Conservation (phyloP, 176 grass and related monocot genomes). For the Zizania latifolia region DNA sequence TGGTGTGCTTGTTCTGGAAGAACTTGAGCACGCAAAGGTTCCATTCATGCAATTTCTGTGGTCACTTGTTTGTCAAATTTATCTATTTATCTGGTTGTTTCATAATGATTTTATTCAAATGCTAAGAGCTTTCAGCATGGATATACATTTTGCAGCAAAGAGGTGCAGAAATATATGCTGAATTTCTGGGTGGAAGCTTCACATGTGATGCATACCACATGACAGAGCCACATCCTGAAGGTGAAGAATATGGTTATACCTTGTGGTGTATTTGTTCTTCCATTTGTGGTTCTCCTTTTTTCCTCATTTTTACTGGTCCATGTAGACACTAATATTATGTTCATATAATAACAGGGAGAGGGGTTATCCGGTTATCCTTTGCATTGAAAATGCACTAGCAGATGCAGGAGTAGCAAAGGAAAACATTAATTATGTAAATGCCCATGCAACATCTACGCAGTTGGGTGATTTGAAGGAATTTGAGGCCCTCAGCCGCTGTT, state of each 20-base stretch:
- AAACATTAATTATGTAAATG: conserved; percentile 95
- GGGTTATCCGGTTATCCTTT: conserved; percentile 92
- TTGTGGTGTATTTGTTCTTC: conserved; percentile 12
- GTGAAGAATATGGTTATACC: conserved; percentile 28
- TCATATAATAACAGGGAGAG: conserved; percentile 59
- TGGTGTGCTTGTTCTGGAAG: conserved; percentile 96
- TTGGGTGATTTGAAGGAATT: conserved; percentile 96
- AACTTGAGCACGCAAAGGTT: conserved; percentile 98
- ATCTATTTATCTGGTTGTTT: background rate
- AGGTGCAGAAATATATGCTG: conserved; percentile 93
- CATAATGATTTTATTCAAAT: conserved; percentile 16
- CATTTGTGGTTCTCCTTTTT: background rate
- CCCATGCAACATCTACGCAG: conserved; percentile 94
- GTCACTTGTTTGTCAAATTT: background rate
- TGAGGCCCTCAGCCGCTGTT: conserved; percentile 75
- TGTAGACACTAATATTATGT: conserved; percentile 18
- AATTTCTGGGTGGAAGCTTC: conserved; percentile 97
- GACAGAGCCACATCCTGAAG: conserved; percentile 98
- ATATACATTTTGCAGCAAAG: conserved; percentile 57
- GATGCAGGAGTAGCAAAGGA: conserved; percentile 74
- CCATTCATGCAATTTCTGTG: background rate
- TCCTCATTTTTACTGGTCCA: background rate
- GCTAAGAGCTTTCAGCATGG: background rate
- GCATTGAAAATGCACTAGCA: conserved; percentile 85
- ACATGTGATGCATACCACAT: conserved; percentile 99